phyloP scores from a whole-genome alignment of 2,329 filamentous ascomycete species.

The Cryphonectria japonica region DNA sequence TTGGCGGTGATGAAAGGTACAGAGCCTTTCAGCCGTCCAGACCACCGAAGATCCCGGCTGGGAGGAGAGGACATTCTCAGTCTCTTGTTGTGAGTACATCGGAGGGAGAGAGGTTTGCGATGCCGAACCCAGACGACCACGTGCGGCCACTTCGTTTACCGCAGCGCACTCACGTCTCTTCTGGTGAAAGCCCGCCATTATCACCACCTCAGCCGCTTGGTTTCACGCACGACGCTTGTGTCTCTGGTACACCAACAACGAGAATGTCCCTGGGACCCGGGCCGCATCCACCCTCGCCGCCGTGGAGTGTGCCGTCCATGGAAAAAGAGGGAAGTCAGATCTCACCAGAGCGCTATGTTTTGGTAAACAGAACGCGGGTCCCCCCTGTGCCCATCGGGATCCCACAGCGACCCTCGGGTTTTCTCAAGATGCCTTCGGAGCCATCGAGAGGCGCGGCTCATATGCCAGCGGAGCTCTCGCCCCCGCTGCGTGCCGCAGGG shows the following conservation, averaged over 20 bases:
- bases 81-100: not conserved
- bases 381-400: not conserved
- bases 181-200: not conserved
- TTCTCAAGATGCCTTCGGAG: not conserved
- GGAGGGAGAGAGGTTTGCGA: not conserved
- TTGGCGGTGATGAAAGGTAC: not conserved
- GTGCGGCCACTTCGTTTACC: not conserved
- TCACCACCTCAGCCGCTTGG: not conserved
- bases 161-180: not conserved
- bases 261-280: not conserved
- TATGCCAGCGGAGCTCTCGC: not conserved
- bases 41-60: not conserved
- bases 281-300: not conserved
- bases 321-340: not conserved
- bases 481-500: not conserved
- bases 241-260: not conserved
- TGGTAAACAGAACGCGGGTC: not conserved
- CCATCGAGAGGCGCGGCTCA: not conserved
- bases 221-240: not conserved
- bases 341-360: not conserved
- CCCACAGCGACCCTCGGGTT: not conserved
- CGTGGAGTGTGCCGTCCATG: not conserved
- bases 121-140: conserved; percentile 1
- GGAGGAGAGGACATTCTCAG: not conserved
- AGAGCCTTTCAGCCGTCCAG: not conserved